phyloP scores from a whole-genome alignment of 768 basidiomycete genomes.

The Ramaria sp. region DNA sequence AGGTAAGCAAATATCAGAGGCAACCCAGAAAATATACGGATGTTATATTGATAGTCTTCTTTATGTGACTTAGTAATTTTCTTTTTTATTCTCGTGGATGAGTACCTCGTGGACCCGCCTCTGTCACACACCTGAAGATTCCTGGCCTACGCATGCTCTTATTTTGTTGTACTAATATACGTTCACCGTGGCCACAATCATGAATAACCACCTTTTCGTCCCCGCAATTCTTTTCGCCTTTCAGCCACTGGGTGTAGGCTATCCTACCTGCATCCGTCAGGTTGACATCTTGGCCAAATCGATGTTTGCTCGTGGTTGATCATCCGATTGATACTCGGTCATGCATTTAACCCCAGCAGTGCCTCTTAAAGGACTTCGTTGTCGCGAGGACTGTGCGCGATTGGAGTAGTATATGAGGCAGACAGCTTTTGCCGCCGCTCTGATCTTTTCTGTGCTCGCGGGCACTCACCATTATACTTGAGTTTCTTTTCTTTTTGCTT shows the following conservation, averaged over 20 bases:
- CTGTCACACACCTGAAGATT: not conserved
- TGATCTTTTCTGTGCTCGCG: not conserved
- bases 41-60: not conserved
- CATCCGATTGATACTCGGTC: not conserved
- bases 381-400: not conserved
- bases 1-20: not conserved
- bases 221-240: not conserved
- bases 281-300: not conserved
- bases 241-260: not conserved
- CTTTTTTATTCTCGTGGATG: not conserved
- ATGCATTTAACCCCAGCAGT: too few relatives aligned
- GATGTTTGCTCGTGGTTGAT: not conserved
- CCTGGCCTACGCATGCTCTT: not conserved
- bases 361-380: slow-evolving; percentile 4
- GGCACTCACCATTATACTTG: not conserved
- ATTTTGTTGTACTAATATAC: slow-evolving; percentile 2
- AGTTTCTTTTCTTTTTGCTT: not conserved
- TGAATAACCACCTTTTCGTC: not conserved
- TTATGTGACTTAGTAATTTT: not conserved
- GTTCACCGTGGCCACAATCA: not conserved
- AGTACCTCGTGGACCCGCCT: not conserved
- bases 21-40: not conserved
- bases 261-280: not conserved
- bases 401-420: slow-evolving; percentile 6
- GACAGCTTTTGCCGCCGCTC: not conserved